phyloP scores from a whole-genome alignment of 306 rosid species.

The Pachyrhizus erosus region DNA sequence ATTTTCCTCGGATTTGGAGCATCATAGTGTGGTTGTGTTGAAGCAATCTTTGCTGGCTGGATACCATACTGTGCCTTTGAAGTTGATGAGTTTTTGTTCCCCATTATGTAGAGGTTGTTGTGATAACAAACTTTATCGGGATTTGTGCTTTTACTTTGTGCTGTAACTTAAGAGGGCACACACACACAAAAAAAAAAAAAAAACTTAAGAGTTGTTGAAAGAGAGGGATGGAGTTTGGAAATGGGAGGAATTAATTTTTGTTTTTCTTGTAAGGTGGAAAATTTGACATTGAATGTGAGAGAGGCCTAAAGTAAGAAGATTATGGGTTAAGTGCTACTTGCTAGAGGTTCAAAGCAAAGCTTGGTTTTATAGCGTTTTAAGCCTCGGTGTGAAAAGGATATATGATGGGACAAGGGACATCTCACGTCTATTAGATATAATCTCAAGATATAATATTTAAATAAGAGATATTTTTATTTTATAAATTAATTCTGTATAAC shows the following conservation, averaged over 20 bases:
- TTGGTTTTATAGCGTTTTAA: constrained; percentile 7
- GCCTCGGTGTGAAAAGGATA: not conserved
- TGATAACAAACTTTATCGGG: not conserved
- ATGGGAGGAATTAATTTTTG: not conserved
- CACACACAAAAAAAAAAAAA: no score
- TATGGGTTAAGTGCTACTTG: constrained; percentile 9
- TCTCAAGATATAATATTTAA: no score
- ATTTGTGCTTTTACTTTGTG: not conserved
- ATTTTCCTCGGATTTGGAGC: not conserved
- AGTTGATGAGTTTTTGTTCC: constrained; percentile 12
- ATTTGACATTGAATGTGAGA: not conserved
- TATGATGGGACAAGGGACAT: not conserved
- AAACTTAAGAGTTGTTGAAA: no score
- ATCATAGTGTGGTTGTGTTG: not conserved
- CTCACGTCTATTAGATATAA: no score
- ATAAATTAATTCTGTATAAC: no score
- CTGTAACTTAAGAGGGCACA: no score
- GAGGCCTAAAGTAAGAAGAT: not conserved
- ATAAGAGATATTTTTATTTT: no score
- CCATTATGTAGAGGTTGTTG: not conserved
- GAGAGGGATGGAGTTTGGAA: no score
- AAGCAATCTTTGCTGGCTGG: not conserved
- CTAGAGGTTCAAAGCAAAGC: not conserved
- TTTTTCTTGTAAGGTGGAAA: not conserved
- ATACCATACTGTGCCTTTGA: not conserved